Evolutionary conservation across 192 early-diverging fungal species (phyloP).

Genomic region (Coemansia reversa): DNA sequence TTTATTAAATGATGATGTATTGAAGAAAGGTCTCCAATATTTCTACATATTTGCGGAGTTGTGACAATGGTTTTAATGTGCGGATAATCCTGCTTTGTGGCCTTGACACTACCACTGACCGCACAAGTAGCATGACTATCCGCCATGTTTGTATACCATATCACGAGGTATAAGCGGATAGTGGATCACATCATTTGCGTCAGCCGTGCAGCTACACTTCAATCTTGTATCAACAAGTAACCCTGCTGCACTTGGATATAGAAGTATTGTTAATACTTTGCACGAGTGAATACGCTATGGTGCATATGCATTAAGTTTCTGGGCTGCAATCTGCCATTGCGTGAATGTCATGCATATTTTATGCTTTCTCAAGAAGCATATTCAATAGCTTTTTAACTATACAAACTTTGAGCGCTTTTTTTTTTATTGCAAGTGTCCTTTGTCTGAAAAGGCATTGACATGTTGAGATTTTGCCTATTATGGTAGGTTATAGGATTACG

Average conservation of each 20-base stretch:
- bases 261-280: background rate
- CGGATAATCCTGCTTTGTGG: background rate
- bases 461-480: background rate
- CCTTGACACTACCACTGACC: background rate
- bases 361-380: background rate
- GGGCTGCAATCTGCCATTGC: background rate
- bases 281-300: background rate
- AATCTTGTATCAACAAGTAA: background rate
- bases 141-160: background rate
- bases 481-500: background rate
- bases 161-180: background rate
- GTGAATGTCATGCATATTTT: background rate
- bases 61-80: background rate
- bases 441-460: background rate
- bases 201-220: background rate
- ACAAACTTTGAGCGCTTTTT: background rate
- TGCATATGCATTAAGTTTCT: background rate
- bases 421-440: background rate
- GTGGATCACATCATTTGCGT: background rate
- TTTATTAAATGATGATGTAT: background rate
- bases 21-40: background rate
- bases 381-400: background rate
- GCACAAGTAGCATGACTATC: background rate
- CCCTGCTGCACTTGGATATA: background rate
- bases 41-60: background rate